Evolutionary conservation across 108 stramenopile genomes (phyloP).

Genomic region (Pelagomonas calceolata): DNA sequence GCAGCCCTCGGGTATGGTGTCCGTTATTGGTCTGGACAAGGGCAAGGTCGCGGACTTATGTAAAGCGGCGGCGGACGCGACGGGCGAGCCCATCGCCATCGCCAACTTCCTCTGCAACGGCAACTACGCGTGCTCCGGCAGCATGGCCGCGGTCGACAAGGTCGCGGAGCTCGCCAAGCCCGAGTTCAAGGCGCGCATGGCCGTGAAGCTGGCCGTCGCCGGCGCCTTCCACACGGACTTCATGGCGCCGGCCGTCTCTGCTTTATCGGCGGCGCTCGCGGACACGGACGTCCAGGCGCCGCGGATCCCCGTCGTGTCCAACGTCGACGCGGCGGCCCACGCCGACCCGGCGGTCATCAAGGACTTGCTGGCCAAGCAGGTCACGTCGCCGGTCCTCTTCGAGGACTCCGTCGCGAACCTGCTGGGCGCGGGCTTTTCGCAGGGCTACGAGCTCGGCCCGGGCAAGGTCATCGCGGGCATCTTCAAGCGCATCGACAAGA

Average conservation of each 20-base stretch:
- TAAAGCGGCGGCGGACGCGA: conserved; percentile 59
- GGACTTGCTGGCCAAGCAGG: conserved; percentile 84
- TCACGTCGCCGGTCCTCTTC: conserved; percentile 88
- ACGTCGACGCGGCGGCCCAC: conserved; percentile 92
- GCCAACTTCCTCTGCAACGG: conserved; percentile 92
- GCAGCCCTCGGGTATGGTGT: conserved; percentile 83
- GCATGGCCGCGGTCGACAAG: conserved; percentile 66
- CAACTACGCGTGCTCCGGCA: conserved; percentile 90
- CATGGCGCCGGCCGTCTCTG: conserved; percentile 82
- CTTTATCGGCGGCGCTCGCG: conserved; percentile 67
- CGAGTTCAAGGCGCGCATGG: conserved; percentile 92
- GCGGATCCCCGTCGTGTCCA: conserved; percentile 92
- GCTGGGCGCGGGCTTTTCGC: conserved; percentile 66
- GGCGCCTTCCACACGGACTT: conserved; percentile 97
- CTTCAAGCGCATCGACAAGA: conserved; percentile 83
- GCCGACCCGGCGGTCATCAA: conserved; percentile 81
- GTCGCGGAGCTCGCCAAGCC: conserved; percentile 86
- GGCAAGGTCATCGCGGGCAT: conserved; percentile 92
- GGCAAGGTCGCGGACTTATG: conserved; percentile 75
- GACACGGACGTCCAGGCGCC: conserved; percentile 73
- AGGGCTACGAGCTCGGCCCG: conserved; percentile 71
- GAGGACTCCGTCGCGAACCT: conserved; percentile 80
- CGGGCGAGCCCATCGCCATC: conserved; percentile 66
- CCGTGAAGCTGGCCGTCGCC: conserved; percentile 88
- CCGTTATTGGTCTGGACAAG: conserved; percentile 82